Base-by-base conservation (phyloP, 2,329 filamentous ascomycete species). In the Botrytis cinerea region DNA sequence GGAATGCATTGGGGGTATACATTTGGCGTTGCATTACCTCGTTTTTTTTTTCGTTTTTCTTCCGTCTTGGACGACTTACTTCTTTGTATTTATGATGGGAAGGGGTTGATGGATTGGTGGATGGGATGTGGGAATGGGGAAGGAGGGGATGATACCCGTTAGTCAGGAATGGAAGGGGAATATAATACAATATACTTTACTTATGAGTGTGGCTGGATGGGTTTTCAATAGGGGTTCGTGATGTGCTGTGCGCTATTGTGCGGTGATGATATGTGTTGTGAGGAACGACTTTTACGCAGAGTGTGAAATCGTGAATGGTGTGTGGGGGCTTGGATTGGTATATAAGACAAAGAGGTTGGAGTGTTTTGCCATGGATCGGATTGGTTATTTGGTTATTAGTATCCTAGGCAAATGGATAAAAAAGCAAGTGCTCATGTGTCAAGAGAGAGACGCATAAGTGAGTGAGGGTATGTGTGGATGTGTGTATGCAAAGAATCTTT, bases 51-150 rank as follows among this genome's bases (percentile, higher is more conserved):
- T 25, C 22, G 8, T 61, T 12, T 16, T 25, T 38, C 38, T 35
- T 40, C 40, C 20, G 22, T 25, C 35, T 38, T 40, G 51, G 51
- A 54, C 51, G 51, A 54, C n/a, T 45, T n/a, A 28, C n/a, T 40
- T 40, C 59, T 61, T 38, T 40, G 59, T 61, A 61, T n/a, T 61
- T 61, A 61, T 61, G 35, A 38, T 61, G 35, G 35, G 59, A 61
- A 61, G 25, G 35, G 32, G 2, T 38, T 38, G 59, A 25, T 60
- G 32, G 9, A 25, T 60, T 60, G 20, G 32, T 35, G 18, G 54
- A 59, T 59, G 54, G 54, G 22, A 25, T 16, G 22, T 35, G 35
- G 22, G 2, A 61, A 25, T 32, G 59, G 59, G 22, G 32, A 38
- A 16, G 59, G 32, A 38, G 59, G 59, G 59, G 20, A 61, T 61